Base-by-base conservation (phyloP, 495 filamentous ascomycete species). In the Penicillium tannophilum region DNA sequence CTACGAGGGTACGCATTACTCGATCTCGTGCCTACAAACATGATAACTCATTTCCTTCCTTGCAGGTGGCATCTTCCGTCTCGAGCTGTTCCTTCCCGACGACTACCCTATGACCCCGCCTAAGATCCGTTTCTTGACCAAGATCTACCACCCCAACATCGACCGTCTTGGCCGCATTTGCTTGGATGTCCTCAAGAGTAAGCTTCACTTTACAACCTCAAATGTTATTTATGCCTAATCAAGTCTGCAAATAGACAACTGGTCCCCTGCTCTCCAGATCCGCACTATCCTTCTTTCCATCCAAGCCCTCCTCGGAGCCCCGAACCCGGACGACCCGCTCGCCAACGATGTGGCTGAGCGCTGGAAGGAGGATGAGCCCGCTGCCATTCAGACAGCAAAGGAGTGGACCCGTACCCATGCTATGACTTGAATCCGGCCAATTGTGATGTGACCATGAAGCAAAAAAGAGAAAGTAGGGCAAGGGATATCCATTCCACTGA, bases 71-170 rank as follows among this genome's bases (percentile, higher is more conserved):
- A 85, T 96, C 63, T 99, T 99, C 82, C 92, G 93, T 70, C 91
- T 97, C 56, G 94, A 99, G 75, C 84, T 99, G 8, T 99, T 99
- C 77, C 82, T 99, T n/a, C 95, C 94, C 35, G 94, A 99, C 67
- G 94, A 99, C 76, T 99, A 99, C 69, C 94, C 94, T 10, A 99
- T 99, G 94, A 95, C 91, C 35, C 94, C 94, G 28, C 94, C 94
- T 12, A 97, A 97, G 79, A 97, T 99, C 62, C 89, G 94, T 41
- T 99, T 99, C 76, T 77, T 99, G 19, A 99, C 94, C 62, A 97
- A 96, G 76, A 99, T 99, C 72, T 99, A 97, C 72, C 94, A 99
- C 69, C 94, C 94, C 33, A 99, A 99, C 72, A 97, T 99, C 60
- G 94, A 99, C 71, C 93, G 94, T 75, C 84, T 98, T 0, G 94